Conservation (phyloP, 352 stramenopile species). For the Phytophthora pini region DNA sequence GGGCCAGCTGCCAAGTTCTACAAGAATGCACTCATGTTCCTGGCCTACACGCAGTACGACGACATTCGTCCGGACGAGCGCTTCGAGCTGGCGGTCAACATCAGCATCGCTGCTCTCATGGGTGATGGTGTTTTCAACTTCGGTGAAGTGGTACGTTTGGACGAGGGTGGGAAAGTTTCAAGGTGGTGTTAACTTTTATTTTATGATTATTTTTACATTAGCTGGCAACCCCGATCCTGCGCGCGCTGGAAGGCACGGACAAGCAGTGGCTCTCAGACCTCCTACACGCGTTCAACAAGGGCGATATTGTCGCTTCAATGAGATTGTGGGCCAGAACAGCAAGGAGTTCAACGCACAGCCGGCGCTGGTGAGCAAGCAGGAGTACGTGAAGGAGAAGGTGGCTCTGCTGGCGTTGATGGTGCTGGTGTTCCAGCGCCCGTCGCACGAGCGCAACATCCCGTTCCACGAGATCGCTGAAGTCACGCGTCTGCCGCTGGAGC, state of each 20-base stretch:
- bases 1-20: conserved; percentile 97
- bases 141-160: conserved; percentile 92
- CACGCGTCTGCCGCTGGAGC: conserved; percentile 83
- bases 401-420: conserved; percentile 97
- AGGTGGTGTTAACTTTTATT: conserved; percentile 16
- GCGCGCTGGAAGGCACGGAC: conserved; percentile 87
- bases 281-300: conserved; percentile 94
- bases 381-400: conserved; percentile 98
- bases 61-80: conserved; percentile 82
- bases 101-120: conserved; percentile 96
- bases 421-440: conserved; percentile 96
- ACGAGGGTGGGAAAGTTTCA: background rate
- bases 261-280: conserved; percentile 96
- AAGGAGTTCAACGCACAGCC: conserved; percentile 91
- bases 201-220: conserved; percentile 24
- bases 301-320: conserved; percentile 95
- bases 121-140: conserved; percentile 99
- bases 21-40: conserved; percentile 95
- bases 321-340: conserved; percentile 75
- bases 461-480: conserved; percentile 95
- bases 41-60: conserved; percentile 96
- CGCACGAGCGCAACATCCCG: conserved; percentile 92
- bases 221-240: conserved; percentile 94
- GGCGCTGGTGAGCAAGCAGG: conserved; percentile 92
- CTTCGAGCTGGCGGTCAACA: conserved; percentile 92